phyloP scores from a whole-genome alignment of 352 stramenopile genomes.

The Phytophthora colocasiae region DNA sequence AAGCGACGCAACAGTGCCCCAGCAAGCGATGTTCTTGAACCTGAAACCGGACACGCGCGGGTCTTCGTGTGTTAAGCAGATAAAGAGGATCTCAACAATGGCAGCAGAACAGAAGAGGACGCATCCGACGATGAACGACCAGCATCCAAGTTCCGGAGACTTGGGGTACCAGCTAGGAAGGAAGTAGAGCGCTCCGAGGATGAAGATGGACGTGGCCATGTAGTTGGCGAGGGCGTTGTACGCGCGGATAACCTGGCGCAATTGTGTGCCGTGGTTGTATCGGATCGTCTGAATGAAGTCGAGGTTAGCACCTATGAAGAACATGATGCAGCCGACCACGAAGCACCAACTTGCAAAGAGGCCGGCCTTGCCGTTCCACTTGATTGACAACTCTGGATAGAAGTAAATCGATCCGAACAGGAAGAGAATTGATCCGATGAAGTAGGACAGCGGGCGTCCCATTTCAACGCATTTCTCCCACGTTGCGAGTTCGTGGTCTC shows the following conservation, averaged over 20 bases:
- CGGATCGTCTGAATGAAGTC: constrained; percentile 78
- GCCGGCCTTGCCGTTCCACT: constrained; percentile 68
- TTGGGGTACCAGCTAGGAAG: constrained; percentile 77
- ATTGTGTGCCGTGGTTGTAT: constrained; percentile 57
- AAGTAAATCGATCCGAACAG: constrained; percentile 82
- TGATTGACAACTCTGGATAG: constrained; percentile 75
- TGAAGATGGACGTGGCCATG: constrained; percentile 74
- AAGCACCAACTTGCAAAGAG: constrained; percentile 74
- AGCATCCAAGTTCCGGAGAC: constrained; percentile 71
- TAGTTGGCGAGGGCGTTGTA: constrained; percentile 73
- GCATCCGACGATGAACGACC: constrained; percentile 76
- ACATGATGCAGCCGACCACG: constrained; percentile 76
- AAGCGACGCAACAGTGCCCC: constrained; percentile 51
- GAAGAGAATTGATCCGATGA: constrained; percentile 76
- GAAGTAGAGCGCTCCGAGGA: constrained; percentile 84
- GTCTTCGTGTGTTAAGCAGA: constrained; percentile 69
- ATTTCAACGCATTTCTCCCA: constrained; percentile 69
- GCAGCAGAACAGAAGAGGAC: constrained; percentile 69
- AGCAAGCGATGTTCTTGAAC: constrained; percentile 64
- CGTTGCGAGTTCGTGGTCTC: constrained; percentile 27
- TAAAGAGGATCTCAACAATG: constrained; percentile 71
- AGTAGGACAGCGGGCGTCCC: constrained; percentile 56
- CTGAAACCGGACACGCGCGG: constrained; percentile 50
- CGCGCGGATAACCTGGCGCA: constrained; percentile 61
- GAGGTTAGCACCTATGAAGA: constrained; percentile 69